Conservation (phyloP, 108 stramenopile genomes). For the Cyclotella atomus region DNA sequence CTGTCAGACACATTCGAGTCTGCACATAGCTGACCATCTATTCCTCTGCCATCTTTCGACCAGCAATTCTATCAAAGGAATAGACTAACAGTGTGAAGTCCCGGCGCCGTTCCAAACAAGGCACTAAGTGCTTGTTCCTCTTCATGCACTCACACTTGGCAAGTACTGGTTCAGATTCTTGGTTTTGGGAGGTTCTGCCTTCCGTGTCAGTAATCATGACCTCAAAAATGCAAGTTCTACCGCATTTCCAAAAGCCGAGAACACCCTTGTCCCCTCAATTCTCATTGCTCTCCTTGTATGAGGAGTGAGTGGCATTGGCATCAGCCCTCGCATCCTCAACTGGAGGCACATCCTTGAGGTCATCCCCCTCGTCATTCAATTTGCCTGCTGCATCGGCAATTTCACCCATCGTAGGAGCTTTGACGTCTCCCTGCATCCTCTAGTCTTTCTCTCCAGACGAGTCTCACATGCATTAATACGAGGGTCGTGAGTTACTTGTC, state of each 20-base stretch:
- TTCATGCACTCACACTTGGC: constrained; percentile 17
- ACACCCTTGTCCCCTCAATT: constrained; percentile 28
- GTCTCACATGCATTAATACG: constrained; percentile 17
- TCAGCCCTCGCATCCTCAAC: not conserved
- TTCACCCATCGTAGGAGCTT: not conserved
- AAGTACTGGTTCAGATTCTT: constrained; percentile 13
- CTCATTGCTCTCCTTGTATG: constrained; percentile 6
- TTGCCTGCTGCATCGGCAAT: not conserved
- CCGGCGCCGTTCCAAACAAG: constrained; percentile 18
- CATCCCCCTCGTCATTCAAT: not conserved
- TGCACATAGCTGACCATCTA: constrained; percentile 27
- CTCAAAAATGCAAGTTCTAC: constrained; percentile 33
- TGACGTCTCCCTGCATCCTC: not conserved
- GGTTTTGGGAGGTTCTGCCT: constrained; percentile 14
- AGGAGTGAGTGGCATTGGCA: not conserved
- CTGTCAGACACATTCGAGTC: constrained; percentile 17
- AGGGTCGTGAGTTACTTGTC: constrained; percentile 27
- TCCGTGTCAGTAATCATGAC: constrained; percentile 50
- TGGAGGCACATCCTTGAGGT: not conserved
- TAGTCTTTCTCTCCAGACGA: not conserved
- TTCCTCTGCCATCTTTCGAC: constrained; percentile 25
- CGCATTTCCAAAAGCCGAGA: constrained; percentile 38
- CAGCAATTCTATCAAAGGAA: constrained; percentile 41
- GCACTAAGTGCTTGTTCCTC: constrained; percentile 38
- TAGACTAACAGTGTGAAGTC: constrained; percentile 46